These are phyloP conservation scores for Phytophthora pini DNA, from an alignment of 352 stramenopile genomes.

Conservation along the genomic window DNA sequence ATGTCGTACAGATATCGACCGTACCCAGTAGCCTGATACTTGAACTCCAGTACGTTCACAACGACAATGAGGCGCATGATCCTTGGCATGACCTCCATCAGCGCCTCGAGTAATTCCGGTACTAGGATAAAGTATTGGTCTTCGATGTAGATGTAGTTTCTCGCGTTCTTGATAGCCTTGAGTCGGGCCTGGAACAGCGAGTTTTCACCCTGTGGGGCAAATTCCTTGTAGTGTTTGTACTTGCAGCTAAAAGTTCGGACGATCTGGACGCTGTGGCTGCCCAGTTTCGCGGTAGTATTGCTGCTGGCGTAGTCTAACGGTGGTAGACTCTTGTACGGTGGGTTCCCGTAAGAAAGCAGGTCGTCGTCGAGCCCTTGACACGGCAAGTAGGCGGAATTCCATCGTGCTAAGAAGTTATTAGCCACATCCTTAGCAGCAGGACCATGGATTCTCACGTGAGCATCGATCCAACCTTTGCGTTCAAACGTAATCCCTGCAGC, in stretches of 20 bases:
- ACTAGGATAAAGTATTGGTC: conserved; percentile 39
- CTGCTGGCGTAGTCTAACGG: conserved; percentile 1
- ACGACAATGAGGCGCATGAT: conserved; percentile 60
- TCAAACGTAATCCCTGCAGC: conserved; percentile 35
- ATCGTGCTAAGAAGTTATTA: conserved; percentile 55
- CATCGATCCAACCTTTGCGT: conserved; percentile 64
- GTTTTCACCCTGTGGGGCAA: conserved; percentile 53
- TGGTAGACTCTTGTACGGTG: conserved; percentile 18
- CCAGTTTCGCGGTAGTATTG: conserved; percentile 10
- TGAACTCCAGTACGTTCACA: conserved; percentile 34
- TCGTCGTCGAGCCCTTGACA: conserved; percentile 33
- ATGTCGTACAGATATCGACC: conserved; percentile 61
- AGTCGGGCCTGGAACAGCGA: conserved; percentile 51
- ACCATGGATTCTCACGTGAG: conserved; percentile 47
- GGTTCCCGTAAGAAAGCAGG: conserved; percentile 52
- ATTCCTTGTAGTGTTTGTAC: conserved; percentile 51
- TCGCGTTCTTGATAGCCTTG: conserved; percentile 49
- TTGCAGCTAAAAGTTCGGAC: conserved; percentile 64
- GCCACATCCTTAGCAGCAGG: conserved; percentile 54
- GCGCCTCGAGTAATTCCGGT: conserved; percentile 42
- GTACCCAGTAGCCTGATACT: conserved; percentile 37
- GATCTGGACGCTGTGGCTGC: conserved; percentile 36
- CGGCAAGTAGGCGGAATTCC: conserved; percentile 45
- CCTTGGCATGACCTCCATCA: conserved; percentile 52
- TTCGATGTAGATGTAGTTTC: conserved; percentile 34